Evolutionary conservation across 2,329 filamentous ascomycete species (phyloP).

Genomic region (Parasarocladium wereldwijsianum): DNA sequence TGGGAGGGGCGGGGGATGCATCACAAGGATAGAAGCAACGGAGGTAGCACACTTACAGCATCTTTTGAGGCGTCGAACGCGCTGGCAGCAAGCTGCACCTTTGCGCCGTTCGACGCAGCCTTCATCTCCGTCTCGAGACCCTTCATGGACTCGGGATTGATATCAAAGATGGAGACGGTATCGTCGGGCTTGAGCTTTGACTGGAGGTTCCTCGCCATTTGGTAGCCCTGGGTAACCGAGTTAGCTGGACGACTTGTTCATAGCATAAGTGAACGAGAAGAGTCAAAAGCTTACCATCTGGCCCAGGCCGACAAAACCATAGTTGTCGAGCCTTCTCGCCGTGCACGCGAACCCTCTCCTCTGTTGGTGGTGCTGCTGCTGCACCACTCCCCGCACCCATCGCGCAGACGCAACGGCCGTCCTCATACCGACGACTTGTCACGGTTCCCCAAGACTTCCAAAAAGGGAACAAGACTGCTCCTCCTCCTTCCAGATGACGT

Average conservation of each 20-base stretch:
- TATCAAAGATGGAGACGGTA: slow-evolving; percentile 38
- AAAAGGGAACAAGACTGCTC: no score
- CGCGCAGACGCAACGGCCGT: slow-evolving; percentile 7
- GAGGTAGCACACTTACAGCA: slow-evolving; percentile 27
- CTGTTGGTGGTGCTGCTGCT: slow-evolving; percentile 14
- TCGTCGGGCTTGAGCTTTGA: slow-evolving; percentile 36
- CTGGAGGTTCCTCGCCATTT: slow-evolving; percentile 49
- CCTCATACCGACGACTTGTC: slow-evolving; percentile 5
- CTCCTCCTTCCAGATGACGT: no score
- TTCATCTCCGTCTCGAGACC: slow-evolving; percentile 33
- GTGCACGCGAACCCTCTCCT: slow-evolving; percentile 36
- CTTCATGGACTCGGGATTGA: slow-evolving; percentile 33
- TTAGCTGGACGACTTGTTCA: not conserved
- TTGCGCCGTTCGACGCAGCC: slow-evolving; percentile 27
- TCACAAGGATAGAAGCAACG: not conserved
- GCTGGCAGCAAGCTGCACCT: slow-evolving; percentile 27
- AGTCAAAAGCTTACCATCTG: slow-evolving; percentile 40
- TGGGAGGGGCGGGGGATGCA: not conserved
- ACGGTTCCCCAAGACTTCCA: no score
- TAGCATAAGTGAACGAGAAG: not conserved
- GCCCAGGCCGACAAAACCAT: slow-evolving; percentile 45
- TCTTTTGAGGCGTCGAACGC: slow-evolving; percentile 34
- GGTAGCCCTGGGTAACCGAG: slow-evolving; percentile 34
- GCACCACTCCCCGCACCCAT: slow-evolving; percentile 8
- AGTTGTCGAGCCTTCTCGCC: slow-evolving; percentile 30